Evolutionary conservation across 164 flowering plant genomes (phyloP).

Genomic region (Santalum album): DNA sequence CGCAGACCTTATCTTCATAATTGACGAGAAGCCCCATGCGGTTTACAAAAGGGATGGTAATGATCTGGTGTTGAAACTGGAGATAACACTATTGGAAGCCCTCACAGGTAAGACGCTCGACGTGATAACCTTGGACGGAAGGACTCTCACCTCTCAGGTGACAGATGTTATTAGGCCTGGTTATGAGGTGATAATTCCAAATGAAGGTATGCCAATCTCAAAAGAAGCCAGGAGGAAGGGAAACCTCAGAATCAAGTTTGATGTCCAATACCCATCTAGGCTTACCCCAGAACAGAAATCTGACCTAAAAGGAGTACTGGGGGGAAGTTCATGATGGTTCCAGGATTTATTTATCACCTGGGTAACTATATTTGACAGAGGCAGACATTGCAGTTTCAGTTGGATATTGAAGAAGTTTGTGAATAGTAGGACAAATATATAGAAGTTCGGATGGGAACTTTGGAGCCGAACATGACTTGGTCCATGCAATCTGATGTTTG

Average conservation of each 20-base stretch:
- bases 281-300: conserved; percentile 70
- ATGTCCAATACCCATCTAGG: conserved; percentile 71
- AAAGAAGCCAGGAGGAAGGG: conserved; percentile 81
- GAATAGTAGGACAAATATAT: conserved; percentile 17
- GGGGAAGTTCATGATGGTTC: conserved; percentile 26
- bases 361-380: conserved; percentile 3
- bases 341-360: not conserved
- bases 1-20: conserved; percentile 71
- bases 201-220: conserved; percentile 94
- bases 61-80: conserved; percentile 56
- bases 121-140: conserved; percentile 62
- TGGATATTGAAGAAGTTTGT: conserved; percentile 24
- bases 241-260: conserved; percentile 58
- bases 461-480: not conserved
- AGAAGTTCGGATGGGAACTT: not conserved
- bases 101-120: conserved; percentile 76
- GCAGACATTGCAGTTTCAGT: conserved; percentile 7
- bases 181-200: conserved; percentile 48
- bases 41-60: conserved; percentile 76
- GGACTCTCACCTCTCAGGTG: conserved; percentile 45
- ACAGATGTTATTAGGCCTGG: conserved; percentile 73
- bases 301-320: conserved; percentile 60
- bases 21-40: conserved; percentile 85
- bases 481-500: not conserved
- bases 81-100: conserved; percentile 69